Evolutionary conservation across 1,284 basidiomycete genomes (phyloP).

Genomic region (Gymnopus androsaceus): DNA sequence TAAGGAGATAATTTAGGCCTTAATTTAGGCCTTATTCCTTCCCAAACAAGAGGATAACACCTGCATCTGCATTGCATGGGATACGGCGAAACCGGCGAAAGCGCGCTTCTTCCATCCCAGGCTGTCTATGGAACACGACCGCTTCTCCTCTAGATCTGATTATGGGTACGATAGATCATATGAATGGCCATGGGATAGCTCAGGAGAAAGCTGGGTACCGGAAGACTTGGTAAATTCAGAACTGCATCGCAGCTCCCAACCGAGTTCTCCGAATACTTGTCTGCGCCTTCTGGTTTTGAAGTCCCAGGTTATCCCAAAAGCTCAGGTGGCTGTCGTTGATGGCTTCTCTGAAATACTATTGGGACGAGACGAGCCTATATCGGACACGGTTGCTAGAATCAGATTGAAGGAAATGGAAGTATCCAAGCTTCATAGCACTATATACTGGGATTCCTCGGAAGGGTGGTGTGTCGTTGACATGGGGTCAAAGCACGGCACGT

Average conservation of each 20-base stretch:
- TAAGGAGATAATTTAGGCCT: no score
- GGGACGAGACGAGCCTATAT: constrained; percentile 62
- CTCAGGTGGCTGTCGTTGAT: constrained; percentile 60
- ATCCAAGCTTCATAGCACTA: constrained; percentile 75
- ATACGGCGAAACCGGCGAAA: no score
- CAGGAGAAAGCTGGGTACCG: not conserved
- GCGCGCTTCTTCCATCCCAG: no score
- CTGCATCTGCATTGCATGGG: not conserved
- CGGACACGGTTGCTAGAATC: constrained; percentile 53
- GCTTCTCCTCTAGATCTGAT: not conserved
- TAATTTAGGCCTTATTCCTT: no score
- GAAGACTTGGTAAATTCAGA: not conserved
- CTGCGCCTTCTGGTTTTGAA: constrained; percentile 60
- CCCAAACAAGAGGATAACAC: no score
- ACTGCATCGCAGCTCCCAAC: not conserved
- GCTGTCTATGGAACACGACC: not conserved
- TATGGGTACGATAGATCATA: constrained; percentile 46
- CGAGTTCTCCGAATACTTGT: not conserved
- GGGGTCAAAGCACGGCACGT: constrained; percentile 82
- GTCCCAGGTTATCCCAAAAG: constrained; percentile 52
- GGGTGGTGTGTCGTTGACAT: constrained; percentile 78
- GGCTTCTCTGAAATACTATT: constrained; percentile 66
- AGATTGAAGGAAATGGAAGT: constrained; percentile 81
- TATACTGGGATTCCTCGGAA: constrained; percentile 64
- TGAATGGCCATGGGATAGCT: constrained; percentile 56